Evolutionary conservation across 306 rosid species (phyloP).

Genomic region (Quercus agrifolia): DNA sequence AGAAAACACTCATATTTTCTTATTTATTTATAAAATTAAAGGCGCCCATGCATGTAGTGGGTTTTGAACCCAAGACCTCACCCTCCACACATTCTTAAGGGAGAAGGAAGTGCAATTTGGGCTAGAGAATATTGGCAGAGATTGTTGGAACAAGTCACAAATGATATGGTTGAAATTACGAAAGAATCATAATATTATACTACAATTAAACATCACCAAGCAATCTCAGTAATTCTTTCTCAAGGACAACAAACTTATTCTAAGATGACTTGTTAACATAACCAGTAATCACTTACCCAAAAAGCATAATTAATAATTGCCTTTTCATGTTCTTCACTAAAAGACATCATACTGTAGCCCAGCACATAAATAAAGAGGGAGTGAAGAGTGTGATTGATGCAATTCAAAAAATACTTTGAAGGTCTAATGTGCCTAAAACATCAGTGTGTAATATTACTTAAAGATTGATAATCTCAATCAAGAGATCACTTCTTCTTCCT

Average conservation of each 20-base stretch:
- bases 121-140: too few species aligned
- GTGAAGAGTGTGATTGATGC: too few species aligned
- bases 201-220: background rate
- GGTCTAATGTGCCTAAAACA: too few species aligned
- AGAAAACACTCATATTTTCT: background rate
- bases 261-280: background rate
- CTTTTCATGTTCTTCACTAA: too few species aligned
- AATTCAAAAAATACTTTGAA: too few species aligned
- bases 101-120: too few species aligned
- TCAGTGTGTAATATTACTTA: too few species aligned
- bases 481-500: too few species aligned
- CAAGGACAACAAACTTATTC: background rate
- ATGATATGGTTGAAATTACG: background rate
- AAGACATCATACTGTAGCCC: too few species aligned
- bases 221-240: conserved; percentile 6
- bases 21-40: background rate
- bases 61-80: background rate
- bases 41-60: background rate
- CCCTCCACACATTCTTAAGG: background rate
- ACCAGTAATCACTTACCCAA: background rate
- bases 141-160: background rate
- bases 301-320: background rate
- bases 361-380: too few species aligned
- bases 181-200: background rate
- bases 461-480: too few species aligned